A percentile compares a stretch with the other conserved stretches of the same genome.
Evolutionary conservation across 1,284 basidiomycete species (phyloP).

Genomic region (Fomitopsis palustris): DNA sequence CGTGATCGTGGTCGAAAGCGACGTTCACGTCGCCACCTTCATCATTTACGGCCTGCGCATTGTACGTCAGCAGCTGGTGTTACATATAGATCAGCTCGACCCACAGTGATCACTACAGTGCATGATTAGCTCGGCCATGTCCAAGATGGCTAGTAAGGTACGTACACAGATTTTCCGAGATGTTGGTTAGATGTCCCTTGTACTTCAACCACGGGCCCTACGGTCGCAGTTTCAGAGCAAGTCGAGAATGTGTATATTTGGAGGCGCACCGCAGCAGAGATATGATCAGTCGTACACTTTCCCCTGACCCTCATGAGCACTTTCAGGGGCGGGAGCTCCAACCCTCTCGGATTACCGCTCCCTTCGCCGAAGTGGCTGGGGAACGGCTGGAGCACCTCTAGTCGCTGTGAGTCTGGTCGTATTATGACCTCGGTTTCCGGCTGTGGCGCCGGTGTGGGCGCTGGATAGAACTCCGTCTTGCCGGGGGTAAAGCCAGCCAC

Average conservation of each 20-base stretch:
- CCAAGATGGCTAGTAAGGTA: conserved; percentile 18
- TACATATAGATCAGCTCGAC: conserved; percentile 3
- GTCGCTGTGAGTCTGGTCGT: conserved; percentile 74
- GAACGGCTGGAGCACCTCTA: conserved; percentile 91
- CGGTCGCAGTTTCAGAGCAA: neutral
- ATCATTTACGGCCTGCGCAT: conserved; percentile 77
- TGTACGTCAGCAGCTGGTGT: neutral
- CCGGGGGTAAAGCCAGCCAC: conserved; percentile 80
- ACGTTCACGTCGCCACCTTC: conserved; percentile 90
- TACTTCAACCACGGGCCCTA: conserved; percentile 98
- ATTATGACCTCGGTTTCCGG: conserved; percentile 83
- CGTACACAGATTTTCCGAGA: conserved; percentile 92
- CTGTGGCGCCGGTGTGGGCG: conserved; percentile 70
- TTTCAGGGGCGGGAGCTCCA: conserved; percentile 81
- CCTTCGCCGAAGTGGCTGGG: conserved; percentile 65
- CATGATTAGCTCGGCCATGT: conserved; percentile 30
- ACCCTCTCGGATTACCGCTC: conserved; percentile 45
- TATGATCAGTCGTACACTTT: conserved; percentile 99
- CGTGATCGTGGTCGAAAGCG: conserved; percentile 72
- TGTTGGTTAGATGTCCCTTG: conserved; percentile 94
- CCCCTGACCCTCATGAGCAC: conserved; percentile 91
- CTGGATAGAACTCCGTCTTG: conserved; percentile 78
- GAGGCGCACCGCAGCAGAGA: conserved; percentile 81
- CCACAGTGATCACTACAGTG: conserved; percentile 52
- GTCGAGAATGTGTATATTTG: conserved; percentile 3